Base-by-base conservation (phyloP, 306 rosid genomes). In the Astragalus glycyphyllos region DNA sequence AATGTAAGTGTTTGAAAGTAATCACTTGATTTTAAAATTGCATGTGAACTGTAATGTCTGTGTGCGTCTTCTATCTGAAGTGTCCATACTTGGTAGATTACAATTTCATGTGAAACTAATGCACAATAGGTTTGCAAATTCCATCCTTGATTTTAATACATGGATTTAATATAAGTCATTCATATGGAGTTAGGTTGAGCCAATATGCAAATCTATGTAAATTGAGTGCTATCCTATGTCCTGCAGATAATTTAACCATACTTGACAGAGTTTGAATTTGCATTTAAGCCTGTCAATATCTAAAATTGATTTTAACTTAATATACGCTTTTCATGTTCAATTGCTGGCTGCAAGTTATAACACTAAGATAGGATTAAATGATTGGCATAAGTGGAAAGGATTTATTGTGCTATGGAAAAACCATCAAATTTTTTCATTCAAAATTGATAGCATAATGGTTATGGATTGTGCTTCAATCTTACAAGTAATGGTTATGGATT, bases 401-500 rank as follows among this genome's bases (percentile, higher is more conserved):
- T 40, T 40, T 10, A 40, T 40, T 40, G 44, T 38, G 1, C 1
- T 38, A 9, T 6, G 42, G 8, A 8, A 38, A 38, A 8, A 54
- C 10, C 23, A 4, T 20, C 23, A 20, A 20, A 3, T 11, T 71
- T 44, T 35, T 26, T 10, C 7, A 50, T 50, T 44, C 65, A 37
- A 35, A 58, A 31, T 46, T 67, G 37, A 26, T 54, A 58, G 14
- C 13, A 63, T 58, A 64, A 13, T 42, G 13, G 3, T 41, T 10
- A 26, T 55, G 45, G 60, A 48, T 59, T 42, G 12, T 69, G 54
- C 13, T 60, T 34, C 35, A 58, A 67, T 64, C 11, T 12, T 40
- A 40, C 13, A 23, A 58, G 82, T 81, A 38, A 61, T n/a, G n/a
- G n/a, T n/a, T n/a, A n/a, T n/a, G 45, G 45, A 40, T 40, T 40